Evolutionary conservation across 106 monocot species (phyloP), one percentile per base, ranked within the genome.

Genomic region (Narthecium ossifragum): DNA sequence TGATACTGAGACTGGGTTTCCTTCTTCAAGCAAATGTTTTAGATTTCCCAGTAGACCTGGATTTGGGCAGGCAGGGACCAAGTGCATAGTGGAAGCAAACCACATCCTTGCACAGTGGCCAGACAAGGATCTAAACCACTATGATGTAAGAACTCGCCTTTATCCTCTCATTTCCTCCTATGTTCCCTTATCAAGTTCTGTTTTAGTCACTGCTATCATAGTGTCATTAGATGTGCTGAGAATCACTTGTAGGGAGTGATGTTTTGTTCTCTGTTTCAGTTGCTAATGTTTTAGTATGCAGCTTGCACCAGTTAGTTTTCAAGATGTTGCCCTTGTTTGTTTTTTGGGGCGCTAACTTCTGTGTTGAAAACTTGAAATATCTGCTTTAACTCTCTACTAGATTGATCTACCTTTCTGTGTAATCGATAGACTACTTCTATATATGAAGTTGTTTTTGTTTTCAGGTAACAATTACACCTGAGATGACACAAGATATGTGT

Each of bases 81-180:
- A 63, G 46, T 63, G 70, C 47, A 34, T 70, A 25, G 66, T 83
- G 4, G 66, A 70, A 26, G 76, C 82, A 31, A 82, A 82, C 69
- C 82, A 82, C 54, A 73, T 82, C 61, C 53, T 73, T 10, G 63
- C 67, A 0, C 49, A 83, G 67, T 59, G 74, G 12, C 73, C 83
- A 2, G 61, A 74, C 34, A 74, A 66, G 46, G 78, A 78, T 15
- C 65, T 78, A 15, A 45, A 43, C 66, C 83, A 83, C 24, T 78
- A 78, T 50, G 78, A 83, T 66, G 83, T 83, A 55, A 52, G 65
- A 28, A n/a, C n/a, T n/a, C n/a, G n/a, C n/a, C n/a, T n/a, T n/a
- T n/a, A 13, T 54, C 28, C 26, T 30, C 31, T 11, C 14, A 17
- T 30, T 9, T 31, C 30, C 12, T 30, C 9, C 28, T 30, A 13